These are phyloP conservation scores for Maudiozyma bulderi DNA, from an alignment of 805 yeast genomes.

Conservation along the genomic window DNA sequence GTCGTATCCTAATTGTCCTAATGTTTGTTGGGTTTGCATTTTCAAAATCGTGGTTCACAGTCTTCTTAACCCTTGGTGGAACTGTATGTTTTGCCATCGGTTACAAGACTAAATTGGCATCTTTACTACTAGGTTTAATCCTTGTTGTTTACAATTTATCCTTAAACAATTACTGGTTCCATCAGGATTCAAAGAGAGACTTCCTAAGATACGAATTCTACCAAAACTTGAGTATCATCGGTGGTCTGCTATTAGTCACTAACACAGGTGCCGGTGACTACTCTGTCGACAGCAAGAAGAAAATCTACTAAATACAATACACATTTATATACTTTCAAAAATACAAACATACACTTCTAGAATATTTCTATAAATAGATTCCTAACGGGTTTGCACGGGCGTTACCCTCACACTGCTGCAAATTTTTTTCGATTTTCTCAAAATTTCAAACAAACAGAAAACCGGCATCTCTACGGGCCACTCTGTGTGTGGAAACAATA, in stretches of 20 bases:
- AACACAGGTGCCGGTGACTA: slow-evolving; percentile 95
- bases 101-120: slow-evolving; percentile 84
- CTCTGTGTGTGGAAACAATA: no score
- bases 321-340: background rate
- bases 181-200: slow-evolving; percentile 64
- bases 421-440: no score
- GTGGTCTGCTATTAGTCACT: slow-evolving; percentile 82
- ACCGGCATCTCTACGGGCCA: no score
- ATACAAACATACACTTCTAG: background rate
- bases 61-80: slow-evolving; percentile 61
- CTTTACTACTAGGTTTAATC: slow-evolving; percentile 57
- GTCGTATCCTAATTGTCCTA: slow-evolving; percentile 77
- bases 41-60: slow-evolving; percentile 61
- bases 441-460: background rate
- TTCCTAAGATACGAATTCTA: slow-evolving; percentile 85
- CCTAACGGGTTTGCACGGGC: background rate
- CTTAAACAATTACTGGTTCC: slow-evolving; percentile 85
- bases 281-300: slow-evolving; percentile 91
- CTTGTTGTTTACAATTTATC: slow-evolving; percentile 67
- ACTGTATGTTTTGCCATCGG: slow-evolving; percentile 80
- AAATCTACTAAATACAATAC: slow-evolving; percentile 48
- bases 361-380: background rate
- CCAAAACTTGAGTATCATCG: slow-evolving; percentile 90
- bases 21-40: slow-evolving; percentile 80
- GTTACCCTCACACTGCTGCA: background rate